These are phyloP conservation scores for Cicer arietinum DNA, from an alignment of 306 rosid genomes.

Conservation along the genomic window DNA sequence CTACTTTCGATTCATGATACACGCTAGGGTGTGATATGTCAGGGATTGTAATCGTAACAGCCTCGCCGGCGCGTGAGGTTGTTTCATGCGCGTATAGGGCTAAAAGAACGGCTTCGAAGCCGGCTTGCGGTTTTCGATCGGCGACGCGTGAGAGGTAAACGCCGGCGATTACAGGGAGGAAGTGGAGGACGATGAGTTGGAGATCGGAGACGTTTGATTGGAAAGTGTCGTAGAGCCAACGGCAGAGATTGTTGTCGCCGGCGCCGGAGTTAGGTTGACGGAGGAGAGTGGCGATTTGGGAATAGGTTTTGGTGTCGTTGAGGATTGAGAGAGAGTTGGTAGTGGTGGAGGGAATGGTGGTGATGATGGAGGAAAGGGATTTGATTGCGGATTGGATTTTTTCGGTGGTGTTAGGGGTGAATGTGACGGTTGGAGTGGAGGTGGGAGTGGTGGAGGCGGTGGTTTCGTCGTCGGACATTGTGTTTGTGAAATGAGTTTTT, in stretches of 20 bases:
- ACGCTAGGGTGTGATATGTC: slow-evolving; percentile 64
- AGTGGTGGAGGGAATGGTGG: slow-evolving; percentile 47
- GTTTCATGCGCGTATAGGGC: slow-evolving; percentile 79
- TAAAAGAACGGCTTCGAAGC: slow-evolving; percentile 79
- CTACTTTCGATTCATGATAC: slow-evolving; percentile 62
- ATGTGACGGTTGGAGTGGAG: not conserved
- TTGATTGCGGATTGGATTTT: slow-evolving; percentile 50
- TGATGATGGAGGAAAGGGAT: slow-evolving; percentile 61
- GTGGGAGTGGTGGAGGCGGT: not conserved
- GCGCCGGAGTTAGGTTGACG: slow-evolving; percentile 69
- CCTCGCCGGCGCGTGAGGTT: slow-evolving; percentile 58
- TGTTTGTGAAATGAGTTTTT: not conserved
- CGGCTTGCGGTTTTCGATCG: slow-evolving; percentile 63
- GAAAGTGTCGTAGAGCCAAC: slow-evolving; percentile 91
- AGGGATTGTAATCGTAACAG: slow-evolving; percentile 61
- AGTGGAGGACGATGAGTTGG: slow-evolving; percentile 73
- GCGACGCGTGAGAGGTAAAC: slow-evolving; percentile 68
- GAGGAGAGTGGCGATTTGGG: slow-evolving; percentile 67
- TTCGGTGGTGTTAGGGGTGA: slow-evolving; percentile 2
- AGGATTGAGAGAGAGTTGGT: slow-evolving; percentile 56
- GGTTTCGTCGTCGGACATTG: slow-evolving; percentile 46
- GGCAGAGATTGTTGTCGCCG: slow-evolving; percentile 77
- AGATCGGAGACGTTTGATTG: slow-evolving; percentile 62
- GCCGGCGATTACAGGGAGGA: slow-evolving; percentile 67
- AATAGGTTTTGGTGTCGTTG: slow-evolving; percentile 47